Evolutionary conservation across 441 rosid species (phyloP).

Genomic region (Erodium moschatum): DNA sequence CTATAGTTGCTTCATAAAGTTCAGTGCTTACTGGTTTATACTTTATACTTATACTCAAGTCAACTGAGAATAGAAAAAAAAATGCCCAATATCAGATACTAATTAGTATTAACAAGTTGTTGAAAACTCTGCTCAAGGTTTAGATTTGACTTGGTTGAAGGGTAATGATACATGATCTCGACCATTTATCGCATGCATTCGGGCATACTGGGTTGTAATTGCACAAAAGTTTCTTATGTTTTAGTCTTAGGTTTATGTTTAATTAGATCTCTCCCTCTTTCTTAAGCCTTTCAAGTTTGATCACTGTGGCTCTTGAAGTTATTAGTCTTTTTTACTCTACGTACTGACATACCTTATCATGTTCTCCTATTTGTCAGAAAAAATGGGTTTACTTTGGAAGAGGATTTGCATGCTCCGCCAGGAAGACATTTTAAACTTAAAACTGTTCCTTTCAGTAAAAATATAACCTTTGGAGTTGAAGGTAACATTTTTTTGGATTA

Average conservation of each 20-base stretch:
- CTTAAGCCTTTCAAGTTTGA: not conserved
- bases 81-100: not conserved
- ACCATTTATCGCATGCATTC: too few relatives aligned
- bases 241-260: too few relatives aligned
- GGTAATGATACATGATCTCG: not conserved
- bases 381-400: constrained; percentile 86
- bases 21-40: not conserved
- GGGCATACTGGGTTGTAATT: too few relatives aligned
- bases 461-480: constrained; percentile 83
- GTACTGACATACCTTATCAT: too few relatives aligned
- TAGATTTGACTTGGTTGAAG: not conserved
- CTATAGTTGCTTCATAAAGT: constrained; percentile 4
- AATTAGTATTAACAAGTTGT: not conserved
- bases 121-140: not conserved
- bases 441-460: constrained; percentile 90
- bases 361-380: constrained; percentile 39
- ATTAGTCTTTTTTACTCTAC: too few relatives aligned
- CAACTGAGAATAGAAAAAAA: not conserved
- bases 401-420: constrained; percentile 62
- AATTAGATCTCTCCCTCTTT: not conserved
- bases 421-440: constrained; percentile 63
- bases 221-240: not conserved
- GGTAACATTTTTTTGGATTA: constrained; percentile 33
- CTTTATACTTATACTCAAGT: not conserved
- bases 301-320: not conserved